These are phyloP conservation scores for Paragyromitra xinjiangensis DNA, from an alignment of 495 filamentous ascomycete species.

Conservation along the genomic window DNA sequence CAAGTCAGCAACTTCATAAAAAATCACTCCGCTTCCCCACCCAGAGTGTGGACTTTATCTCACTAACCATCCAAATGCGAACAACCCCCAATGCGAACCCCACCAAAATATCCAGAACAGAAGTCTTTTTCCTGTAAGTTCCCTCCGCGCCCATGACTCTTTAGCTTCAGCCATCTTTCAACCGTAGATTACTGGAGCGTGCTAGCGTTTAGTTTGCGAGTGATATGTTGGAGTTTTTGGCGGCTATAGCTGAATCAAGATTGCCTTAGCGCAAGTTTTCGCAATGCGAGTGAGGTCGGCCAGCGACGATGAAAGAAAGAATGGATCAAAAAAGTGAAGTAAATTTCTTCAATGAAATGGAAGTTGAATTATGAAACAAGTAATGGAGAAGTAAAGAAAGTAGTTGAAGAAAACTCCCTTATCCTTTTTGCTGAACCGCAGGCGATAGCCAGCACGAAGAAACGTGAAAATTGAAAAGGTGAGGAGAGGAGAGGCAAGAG, in stretches of 20 bases:
- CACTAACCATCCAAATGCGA: conserved; percentile 86
- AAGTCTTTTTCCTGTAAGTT: conserved; percentile 73
- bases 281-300: conserved; percentile 48
- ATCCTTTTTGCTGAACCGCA: conserved; percentile 24
- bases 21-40: conserved; percentile 11
- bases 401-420: conserved; percentile 12
- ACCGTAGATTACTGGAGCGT: conserved; percentile 23
- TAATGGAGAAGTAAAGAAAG: conserved; percentile 24
- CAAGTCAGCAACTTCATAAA: conserved; percentile 9
- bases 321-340: conserved; percentile 16
- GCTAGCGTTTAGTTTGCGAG: neutral
- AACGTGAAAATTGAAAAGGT: neutral
- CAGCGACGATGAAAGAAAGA: conserved; percentile 49
- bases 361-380: conserved; percentile 27
- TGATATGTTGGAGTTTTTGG: conserved; percentile 6
- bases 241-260: conserved; percentile 15
- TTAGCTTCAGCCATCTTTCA: conserved; percentile 60
- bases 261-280: conserved; percentile 30
- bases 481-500: neutral
- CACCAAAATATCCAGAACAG: conserved; percentile 88
- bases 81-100: conserved; percentile 80
- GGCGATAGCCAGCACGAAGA: conserved; percentile 1
- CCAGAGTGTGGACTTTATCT: neutral
- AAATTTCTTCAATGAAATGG: neutral
- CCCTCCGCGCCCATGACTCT: conserved; percentile 62